Base-by-base conservation (phyloP, 805 yeast genomes). In the Schwanniomyces sp. region DNA sequence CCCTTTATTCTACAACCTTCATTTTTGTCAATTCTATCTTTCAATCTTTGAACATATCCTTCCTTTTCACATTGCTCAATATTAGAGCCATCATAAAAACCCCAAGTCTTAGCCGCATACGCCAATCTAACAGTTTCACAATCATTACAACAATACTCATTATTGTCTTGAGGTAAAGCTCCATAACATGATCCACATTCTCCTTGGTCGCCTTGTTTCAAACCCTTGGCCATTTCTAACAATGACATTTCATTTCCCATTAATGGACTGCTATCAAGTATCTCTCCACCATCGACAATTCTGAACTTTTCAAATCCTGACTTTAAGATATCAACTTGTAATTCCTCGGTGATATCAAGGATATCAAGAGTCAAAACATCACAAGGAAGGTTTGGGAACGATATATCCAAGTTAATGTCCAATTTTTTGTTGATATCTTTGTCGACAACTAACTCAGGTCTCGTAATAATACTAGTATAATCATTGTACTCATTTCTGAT, bases 171-270 rank as follows among this genome's bases (percentile, higher is more conserved):
- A 53, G 84, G 81, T 42, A 74, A 64, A 1, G 96, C 86, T 1
- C 97, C 97, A 63, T 89, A 91, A 71, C 99, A 92, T 0, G 95
- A 77, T 5, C 97, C 98, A 75, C 97, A 91, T 59, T 82, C 80
- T 30, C 75, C 62, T 14, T 52, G 47, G 25, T 61, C 64, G 7
- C 63, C 66, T 38, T 62, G 64, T 2, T 53, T 47, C 46, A 67
- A 56, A 3, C 73, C 74, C 37, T 58, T 59, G 43, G 74, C 72
- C 49, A 59, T 46, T 18, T 62, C 68, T 8, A 52, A 58, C 34
- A 70, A 54, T 4, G 70, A 57, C 17, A 54, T 41, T 18, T 58
- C 62, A 41, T 59, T 60, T 30, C 56, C 48, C 50, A 65, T 52
- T 39, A 57, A 49, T 24, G 57, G 42, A 41, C 60, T 53, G 30